Evolutionary conservation across 2,329 filamentous ascomycete genomes (phyloP), one percentile per base, ranked within the genome.

Genomic region (Sclerotinia glacialis): DNA sequence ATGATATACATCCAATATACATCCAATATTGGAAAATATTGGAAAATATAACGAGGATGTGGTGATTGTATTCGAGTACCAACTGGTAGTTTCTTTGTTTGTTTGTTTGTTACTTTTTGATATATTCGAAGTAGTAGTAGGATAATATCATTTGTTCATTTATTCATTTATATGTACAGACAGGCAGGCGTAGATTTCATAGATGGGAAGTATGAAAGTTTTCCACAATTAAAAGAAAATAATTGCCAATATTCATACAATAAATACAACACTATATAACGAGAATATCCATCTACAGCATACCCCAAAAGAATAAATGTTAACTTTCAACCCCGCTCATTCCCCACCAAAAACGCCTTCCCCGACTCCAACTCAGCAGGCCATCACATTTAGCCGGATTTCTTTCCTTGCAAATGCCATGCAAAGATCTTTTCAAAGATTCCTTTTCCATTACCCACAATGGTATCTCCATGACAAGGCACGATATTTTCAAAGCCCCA

Each of bases 381-480:
- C 7, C 37, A 40, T 26, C 7, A 12, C 44, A 37, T 18, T 14
- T 26, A 60, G 14, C 31, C 23, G 1, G 28, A 65, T 0, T 65
- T 46, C 66, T 76, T 75, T 58, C 77, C 79, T 66, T 85, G 80
- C 75, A 96, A 76, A 80, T 96, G 91, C 93, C 93, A 97, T 73
- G 85, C 84, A 78, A 96, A 92, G 16, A 96, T 83, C 77, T 90
- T 91, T 73, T 84, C 80, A 71, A 94, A 96, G 21, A 91, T 81
- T 14, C 83, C 84, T 82, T 96, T 97, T 12, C 85, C 93, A 69
- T 81, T 78, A 2, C 80, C 82, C 77, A 95, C 89, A 71, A 98
- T 87, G 21, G 91, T 88, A 79, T 99, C 95, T 11, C 95, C 95
- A 78, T 99, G 95, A 77, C 94, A 98, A 0, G 94, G 93, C 68